These are phyloP conservation scores for Penicillium hordei DNA, from an alignment of 2,329 filamentous ascomycete genomes.

Conservation along the genomic window DNA sequence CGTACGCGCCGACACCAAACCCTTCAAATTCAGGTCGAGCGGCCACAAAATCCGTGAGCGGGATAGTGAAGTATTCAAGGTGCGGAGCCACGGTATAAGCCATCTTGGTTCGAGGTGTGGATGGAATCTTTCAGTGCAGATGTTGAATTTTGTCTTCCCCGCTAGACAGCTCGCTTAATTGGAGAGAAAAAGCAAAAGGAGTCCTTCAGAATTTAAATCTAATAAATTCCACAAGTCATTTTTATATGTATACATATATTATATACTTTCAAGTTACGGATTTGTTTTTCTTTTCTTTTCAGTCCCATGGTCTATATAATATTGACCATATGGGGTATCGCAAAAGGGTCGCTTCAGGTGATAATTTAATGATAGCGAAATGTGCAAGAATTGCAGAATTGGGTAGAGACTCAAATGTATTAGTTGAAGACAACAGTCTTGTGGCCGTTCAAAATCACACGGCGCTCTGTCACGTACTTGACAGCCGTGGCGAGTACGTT, in stretches of 20 bases:
- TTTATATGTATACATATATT: neutral
- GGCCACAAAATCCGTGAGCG: conserved; percentile 28
- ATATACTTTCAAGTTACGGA: neutral
- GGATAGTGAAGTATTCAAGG: conserved; percentile 30
- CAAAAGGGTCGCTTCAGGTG: no score
- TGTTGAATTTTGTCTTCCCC: neutral
- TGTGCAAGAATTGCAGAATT: neutral
- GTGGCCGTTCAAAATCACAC: conserved; percentile 73
- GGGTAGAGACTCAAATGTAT: conserved; percentile 33
- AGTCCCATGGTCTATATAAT: neutral
- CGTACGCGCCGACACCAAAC: conserved; percentile 31
- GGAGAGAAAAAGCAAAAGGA: no score
- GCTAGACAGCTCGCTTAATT: no score
- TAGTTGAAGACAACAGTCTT: conserved; percentile 79
- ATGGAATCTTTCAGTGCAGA: neutral
- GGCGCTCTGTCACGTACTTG: conserved; percentile 77
- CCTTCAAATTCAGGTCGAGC: conserved; percentile 30
- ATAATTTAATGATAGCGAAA: no score
- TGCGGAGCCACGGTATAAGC: conserved; percentile 31
- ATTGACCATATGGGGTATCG: neutral
- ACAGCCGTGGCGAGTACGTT: conserved; percentile 78
- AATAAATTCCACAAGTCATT: neutral
- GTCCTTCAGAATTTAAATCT: no score
- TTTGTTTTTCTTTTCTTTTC: neutral
- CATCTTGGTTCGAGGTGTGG: conserved; percentile 11